Evolutionary conservation across 192 early-diverging fungal species (phyloP).

Genomic region (Obelidium mucronatum): DNA sequence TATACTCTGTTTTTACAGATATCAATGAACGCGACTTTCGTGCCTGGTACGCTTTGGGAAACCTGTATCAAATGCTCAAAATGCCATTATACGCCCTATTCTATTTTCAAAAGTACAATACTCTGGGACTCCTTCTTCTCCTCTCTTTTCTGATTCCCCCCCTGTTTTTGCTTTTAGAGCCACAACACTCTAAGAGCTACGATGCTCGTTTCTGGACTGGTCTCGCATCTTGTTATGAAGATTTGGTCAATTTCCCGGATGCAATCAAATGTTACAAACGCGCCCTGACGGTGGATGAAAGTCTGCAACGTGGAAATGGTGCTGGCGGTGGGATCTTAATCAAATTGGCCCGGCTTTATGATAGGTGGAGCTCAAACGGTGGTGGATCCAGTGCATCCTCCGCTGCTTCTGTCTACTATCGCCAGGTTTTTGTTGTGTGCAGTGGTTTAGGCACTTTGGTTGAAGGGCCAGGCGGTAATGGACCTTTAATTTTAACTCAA

Average conservation of each 20-base stretch:
- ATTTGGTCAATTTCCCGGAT: slow-evolving; percentile 52
- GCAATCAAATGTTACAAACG: slow-evolving; percentile 81
- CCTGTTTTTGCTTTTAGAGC: slow-evolving; percentile 40
- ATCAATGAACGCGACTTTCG: slow-evolving; percentile 81
- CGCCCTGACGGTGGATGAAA: slow-evolving; percentile 58
- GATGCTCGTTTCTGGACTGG: slow-evolving; percentile 90
- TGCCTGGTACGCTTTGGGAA: slow-evolving; percentile 93
- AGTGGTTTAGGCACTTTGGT: not conserved
- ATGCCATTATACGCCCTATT: slow-evolving; percentile 82
- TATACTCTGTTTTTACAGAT: slow-evolving; percentile 50
- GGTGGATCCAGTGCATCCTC: too few relatives aligned
- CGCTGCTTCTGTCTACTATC: too few relatives aligned
- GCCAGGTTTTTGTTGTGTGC: too few relatives aligned
- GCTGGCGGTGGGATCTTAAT: not conserved
- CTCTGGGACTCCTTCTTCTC: not conserved
- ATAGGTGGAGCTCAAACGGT: too few relatives aligned
- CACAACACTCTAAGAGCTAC: slow-evolving; percentile 59
- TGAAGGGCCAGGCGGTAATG: too few relatives aligned
- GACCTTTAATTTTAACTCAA: too few relatives aligned
- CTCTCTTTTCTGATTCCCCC: too few relatives aligned
- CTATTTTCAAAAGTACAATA: slow-evolving; percentile 78
- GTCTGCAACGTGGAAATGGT: too few relatives aligned
- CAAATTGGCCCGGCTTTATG: not conserved
- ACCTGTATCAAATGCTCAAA: slow-evolving; percentile 86
- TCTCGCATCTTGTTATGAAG: slow-evolving; percentile 78